Conservation (phyloP, 176 grass and related monocot species). For the Eremochloa ophiuroides region DNA sequence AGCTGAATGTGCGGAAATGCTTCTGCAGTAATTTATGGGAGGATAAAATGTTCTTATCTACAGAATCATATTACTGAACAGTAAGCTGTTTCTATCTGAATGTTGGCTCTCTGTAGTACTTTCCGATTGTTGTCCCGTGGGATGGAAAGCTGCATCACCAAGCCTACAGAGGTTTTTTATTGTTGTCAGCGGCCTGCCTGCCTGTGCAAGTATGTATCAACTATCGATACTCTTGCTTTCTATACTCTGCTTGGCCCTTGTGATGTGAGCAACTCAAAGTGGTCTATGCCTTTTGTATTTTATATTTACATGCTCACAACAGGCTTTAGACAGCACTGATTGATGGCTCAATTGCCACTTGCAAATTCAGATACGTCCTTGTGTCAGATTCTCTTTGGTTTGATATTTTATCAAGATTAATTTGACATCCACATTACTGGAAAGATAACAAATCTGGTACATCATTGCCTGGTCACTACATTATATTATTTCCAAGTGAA, state of each 20-base stretch:
- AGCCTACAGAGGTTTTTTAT: constrained; percentile 6
- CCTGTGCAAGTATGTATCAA: constrained; percentile 27
- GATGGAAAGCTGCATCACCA: constrained; percentile 20
- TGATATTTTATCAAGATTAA: not conserved
- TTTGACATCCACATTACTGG: not conserved
- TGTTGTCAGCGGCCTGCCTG: not conserved
- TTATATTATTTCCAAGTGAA: not conserved
- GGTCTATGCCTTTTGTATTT: constrained; percentile 22
- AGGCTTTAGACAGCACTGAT: constrained; percentile 24
- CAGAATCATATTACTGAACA: not conserved
- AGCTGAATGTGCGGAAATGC: not conserved
- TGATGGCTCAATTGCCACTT: constrained; percentile 17
- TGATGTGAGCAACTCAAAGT: constrained; percentile 26
- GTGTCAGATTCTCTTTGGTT: constrained; percentile 6
- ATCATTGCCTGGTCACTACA: not conserved
- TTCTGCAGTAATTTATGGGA: not conserved
- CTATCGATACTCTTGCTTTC: constrained; percentile 27
- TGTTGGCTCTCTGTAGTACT: constrained; percentile 5
- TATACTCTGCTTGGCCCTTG: constrained; percentile 15
- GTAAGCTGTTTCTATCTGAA: not conserved
- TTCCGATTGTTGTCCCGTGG: constrained; percentile 19
- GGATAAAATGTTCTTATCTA: not conserved
- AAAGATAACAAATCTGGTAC: not conserved
- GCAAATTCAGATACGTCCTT: constrained; percentile 16
- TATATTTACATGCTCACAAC: constrained; percentile 25